These are phyloP conservation scores for Aspergillus alliaceus DNA, from an alignment of 2,329 filamentous ascomycete genomes.

Conservation along the genomic window DNA sequence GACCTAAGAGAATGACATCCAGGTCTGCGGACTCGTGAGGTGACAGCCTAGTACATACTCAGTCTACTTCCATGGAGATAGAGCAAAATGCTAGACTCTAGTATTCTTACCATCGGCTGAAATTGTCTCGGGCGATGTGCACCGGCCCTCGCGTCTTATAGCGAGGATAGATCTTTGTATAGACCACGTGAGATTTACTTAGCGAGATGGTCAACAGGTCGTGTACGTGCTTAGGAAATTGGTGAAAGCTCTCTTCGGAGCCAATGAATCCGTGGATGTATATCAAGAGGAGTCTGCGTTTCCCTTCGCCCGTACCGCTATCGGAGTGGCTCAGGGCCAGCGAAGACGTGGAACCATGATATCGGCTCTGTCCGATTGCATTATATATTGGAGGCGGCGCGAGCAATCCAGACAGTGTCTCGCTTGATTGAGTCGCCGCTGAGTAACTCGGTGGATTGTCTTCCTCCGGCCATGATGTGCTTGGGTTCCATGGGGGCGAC, in stretches of 20 bases:
- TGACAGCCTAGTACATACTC: slow-evolving; percentile 54
- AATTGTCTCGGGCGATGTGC: slow-evolving; percentile 73
- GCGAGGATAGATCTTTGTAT: slow-evolving; percentile 66
- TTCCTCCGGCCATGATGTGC: background rate
- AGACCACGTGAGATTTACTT: slow-evolving; percentile 72
- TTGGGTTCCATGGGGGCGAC: background rate
- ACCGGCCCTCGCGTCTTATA: slow-evolving; percentile 47
- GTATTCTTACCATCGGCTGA: slow-evolving; percentile 66
- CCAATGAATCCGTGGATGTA: slow-evolving; percentile 93
- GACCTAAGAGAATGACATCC: slow-evolving; percentile 80
- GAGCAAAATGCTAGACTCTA: slow-evolving; percentile 11
- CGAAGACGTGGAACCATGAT: background rate
- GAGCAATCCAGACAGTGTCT: background rate
- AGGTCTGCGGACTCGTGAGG: slow-evolving; percentile 73
- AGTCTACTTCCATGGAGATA: background rate
- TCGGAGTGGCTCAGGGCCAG: background rate
- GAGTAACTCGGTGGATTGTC: background rate
- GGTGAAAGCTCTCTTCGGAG: slow-evolving; percentile 80
- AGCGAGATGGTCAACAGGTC: slow-evolving; percentile 67
- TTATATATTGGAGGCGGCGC: background rate
- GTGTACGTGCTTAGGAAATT: slow-evolving; percentile 86
- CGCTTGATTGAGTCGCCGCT: background rate
- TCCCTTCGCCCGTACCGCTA: background rate
- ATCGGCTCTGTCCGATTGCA: background rate
- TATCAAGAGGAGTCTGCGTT: slow-evolving; percentile 66